A percentile compares a stretch with the other conserved stretches of the same genome.
Evolutionary conservation across 179 eudicot species (phyloP).

Genomic region (Vitellaria paradoxa): DNA sequence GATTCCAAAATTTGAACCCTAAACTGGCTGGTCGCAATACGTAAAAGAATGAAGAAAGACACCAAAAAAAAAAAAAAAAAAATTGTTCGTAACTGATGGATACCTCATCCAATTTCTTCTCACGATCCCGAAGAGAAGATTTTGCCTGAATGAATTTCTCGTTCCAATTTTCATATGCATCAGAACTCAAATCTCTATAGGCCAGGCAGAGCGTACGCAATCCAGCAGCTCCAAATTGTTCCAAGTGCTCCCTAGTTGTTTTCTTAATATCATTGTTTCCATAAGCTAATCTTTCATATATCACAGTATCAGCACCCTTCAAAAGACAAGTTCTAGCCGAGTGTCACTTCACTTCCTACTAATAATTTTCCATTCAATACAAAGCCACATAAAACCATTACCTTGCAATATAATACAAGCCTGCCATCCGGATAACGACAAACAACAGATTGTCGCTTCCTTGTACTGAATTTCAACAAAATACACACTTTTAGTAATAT

Average conservation of each 20-base stretch:
- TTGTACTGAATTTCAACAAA: conserved; percentile 48
- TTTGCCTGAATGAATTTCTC: conserved; percentile 95
- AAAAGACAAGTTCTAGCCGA: conserved; percentile 15
- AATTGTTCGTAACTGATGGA: not conserved
- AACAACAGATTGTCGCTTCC: conserved; percentile 98
- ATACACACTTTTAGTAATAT: conserved; percentile 19
- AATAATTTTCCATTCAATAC: not conserved
- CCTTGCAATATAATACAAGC: conserved; percentile 97
- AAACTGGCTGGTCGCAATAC: too few species aligned
- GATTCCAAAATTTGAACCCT: too few species aligned
- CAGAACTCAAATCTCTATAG: conserved; percentile 61
- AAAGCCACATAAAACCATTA: conserved; percentile 22
- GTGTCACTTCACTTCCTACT: conserved; percentile 9
- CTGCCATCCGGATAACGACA: conserved; percentile 93
- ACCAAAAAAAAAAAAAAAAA: not conserved
- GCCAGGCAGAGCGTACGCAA: conserved; percentile 95
- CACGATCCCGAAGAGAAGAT: conserved; percentile 90
- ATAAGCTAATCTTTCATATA: conserved; percentile 75
- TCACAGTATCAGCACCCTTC: conserved; percentile 98
- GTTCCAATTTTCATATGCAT: conserved; percentile 79
- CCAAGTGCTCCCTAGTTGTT: conserved; percentile 79
- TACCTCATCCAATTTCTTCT: conserved; percentile 95
- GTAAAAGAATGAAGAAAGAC: not conserved
- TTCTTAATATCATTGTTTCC: conserved; percentile 64
- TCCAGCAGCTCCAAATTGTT: conserved; percentile 93